Evolutionary conservation across 352 stramenopile species (phyloP).

Genomic region (Saprolegnia parasitica): DNA sequence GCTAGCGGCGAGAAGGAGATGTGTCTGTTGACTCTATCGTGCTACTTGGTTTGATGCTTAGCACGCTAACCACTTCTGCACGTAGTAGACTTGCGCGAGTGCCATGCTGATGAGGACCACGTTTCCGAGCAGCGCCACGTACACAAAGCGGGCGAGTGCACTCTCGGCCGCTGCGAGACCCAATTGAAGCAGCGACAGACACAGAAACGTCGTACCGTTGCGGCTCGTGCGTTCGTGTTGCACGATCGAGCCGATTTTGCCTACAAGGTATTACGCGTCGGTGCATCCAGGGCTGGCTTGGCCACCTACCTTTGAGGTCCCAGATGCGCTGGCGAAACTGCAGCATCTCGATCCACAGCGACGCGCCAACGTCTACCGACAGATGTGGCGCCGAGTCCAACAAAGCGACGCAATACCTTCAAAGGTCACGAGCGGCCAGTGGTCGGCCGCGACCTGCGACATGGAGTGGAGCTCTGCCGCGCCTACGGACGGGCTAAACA

Average conservation of each 20-base stretch:
- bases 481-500: constrained; percentile 1
- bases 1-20: no score
- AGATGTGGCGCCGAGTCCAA: background rate
- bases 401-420: background rate
- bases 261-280: background rate
- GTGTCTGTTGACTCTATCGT: no score
- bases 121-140: background rate
- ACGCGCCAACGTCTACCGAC: background rate
- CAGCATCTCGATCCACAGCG: constrained; percentile 14
- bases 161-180: background rate
- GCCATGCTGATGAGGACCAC: background rate
- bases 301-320: constrained; percentile 14
- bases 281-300: no score
- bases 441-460: constrained; percentile 5
- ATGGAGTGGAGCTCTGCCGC: constrained; percentile 2
- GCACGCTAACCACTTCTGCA: background rate
- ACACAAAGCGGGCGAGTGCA: background rate
- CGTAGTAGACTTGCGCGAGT: constrained; percentile 4
- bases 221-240: constrained; percentile 3
- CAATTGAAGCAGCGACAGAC: background rate
- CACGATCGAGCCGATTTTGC: constrained; percentile 2
- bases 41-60: background rate
- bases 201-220: background rate
- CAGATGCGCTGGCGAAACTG: constrained; percentile 8
- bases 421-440: constrained; percentile 14